phyloP scores from a whole-genome alignment of 495 filamentous ascomycete species.

The Aspergillus leporis region DNA sequence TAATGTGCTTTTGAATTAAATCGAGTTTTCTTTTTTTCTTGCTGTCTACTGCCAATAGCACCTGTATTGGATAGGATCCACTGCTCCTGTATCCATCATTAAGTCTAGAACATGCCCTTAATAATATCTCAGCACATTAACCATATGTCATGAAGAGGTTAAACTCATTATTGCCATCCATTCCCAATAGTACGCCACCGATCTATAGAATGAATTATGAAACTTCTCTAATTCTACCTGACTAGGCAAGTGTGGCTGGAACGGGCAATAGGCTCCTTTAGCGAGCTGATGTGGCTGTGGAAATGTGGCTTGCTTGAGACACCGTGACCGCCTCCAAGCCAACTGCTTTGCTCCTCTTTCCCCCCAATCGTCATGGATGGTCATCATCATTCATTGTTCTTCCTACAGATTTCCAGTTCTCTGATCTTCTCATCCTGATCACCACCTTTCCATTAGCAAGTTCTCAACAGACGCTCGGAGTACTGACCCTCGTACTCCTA shows the following conservation, averaged over 20 bases:
- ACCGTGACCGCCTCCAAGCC: constrained; percentile 24
- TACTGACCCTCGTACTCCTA: not conserved
- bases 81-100: too few relatives aligned
- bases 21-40: too few relatives aligned
- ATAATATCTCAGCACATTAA: too few relatives aligned
- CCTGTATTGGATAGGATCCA: too few relatives aligned
- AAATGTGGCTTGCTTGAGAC: constrained; percentile 1
- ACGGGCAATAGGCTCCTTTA: not conserved
- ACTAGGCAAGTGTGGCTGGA: not conserved
- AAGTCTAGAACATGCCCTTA: too few relatives aligned
- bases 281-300: not conserved
- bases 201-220: too few relatives aligned
- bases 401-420: constrained; percentile 9
- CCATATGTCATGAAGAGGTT: too few relatives aligned
- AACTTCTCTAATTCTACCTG: not conserved
- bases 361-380: constrained; percentile 19
- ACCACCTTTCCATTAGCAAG: not conserved
- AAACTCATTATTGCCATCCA: too few relatives aligned
- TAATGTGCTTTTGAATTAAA: not conserved
- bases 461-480: not conserved
- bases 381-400: constrained; percentile 24
- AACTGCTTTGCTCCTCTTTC: constrained; percentile 14
- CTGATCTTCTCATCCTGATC: constrained; percentile 8
- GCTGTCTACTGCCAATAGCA: too few relatives aligned
- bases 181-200: too few relatives aligned